Percentiles rank a stretch among this genome's conserved stretches.
Evolutionary conservation across 176 grass and related monocot genomes (phyloP).

Genomic region (Aegilops longissima): DNA sequence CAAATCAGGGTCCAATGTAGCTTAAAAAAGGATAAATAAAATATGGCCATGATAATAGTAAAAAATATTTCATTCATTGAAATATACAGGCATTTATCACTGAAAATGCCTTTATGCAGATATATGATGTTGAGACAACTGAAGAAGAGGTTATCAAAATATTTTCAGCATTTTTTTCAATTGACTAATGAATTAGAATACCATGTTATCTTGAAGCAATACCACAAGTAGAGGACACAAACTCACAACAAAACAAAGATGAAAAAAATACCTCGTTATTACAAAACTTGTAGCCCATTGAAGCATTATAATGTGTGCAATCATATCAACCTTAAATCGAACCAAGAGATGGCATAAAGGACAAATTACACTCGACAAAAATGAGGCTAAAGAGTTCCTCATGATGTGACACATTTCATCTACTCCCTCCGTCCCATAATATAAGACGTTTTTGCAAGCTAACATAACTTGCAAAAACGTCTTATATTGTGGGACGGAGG

Average conservation of each 20-base stretch:
- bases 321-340: not conserved
- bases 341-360: not conserved
- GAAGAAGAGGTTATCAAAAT: slow-evolving; percentile 1
- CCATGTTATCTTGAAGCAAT: not conserved
- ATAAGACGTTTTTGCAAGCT: no score
- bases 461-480: no score
- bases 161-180: not conserved
- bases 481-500: no score
- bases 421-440: not conserved
- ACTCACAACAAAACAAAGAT: slow-evolving; percentile 9
- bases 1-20: not conserved
- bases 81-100: slow-evolving; percentile 14
- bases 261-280: not conserved
- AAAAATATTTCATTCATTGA: slow-evolving; percentile 19
- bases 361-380: not conserved
- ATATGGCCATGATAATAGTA: not conserved
- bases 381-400: slow-evolving; percentile 1
- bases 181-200: slow-evolving; percentile 9
- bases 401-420: not conserved
- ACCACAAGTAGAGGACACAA: slow-evolving; percentile 7
- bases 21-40: not conserved
- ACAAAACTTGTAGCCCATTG: not conserved
- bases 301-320: not conserved
- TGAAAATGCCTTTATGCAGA: not conserved
- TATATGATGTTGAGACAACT: slow-evolving; percentile 2